Evolutionary conservation across 371 early-diverging fungal species (phyloP).

Genomic region (Rhizopus arrhizus): DNA sequence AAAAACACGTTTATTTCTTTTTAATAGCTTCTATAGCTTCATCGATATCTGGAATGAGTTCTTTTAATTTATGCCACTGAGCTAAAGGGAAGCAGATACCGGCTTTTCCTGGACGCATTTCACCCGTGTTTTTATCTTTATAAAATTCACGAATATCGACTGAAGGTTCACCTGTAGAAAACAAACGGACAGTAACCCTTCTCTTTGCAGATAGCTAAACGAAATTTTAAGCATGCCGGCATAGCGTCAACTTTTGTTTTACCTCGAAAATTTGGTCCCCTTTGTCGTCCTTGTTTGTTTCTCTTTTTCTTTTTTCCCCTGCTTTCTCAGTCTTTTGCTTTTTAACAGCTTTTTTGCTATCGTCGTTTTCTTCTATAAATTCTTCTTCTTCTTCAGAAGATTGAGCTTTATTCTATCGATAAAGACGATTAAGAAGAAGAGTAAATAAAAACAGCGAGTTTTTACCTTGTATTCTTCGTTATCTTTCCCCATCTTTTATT

Average conservation of each 20-base stretch:
- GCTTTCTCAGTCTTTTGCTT: constrained; percentile 2
- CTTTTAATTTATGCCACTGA: constrained; percentile 31
- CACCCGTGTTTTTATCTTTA: constrained; percentile 14
- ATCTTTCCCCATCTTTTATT: not conserved
- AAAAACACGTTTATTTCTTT: not conserved
- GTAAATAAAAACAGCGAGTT: not conserved
- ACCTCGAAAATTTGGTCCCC: constrained; percentile 1
- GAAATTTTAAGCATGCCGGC: not conserved
- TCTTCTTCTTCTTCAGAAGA: not conserved
- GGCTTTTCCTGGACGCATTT: constrained; percentile 29
- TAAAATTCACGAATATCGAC: constrained; percentile 37
- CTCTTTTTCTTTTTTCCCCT: constrained; percentile 9
- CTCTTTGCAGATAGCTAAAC: constrained; percentile 28
- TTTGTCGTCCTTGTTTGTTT: constrained; percentile 2
- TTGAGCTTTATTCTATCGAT: not conserved
- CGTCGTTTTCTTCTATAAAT: not conserved
- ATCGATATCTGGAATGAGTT: constrained; percentile 27
- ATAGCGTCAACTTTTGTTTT: constrained; percentile 2
- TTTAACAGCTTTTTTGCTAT: not conserved
- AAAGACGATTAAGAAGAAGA: not conserved
- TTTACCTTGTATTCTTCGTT: constrained; percentile 5
- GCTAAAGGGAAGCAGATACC: constrained; percentile 31
- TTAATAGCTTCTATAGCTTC: constrained; percentile 15
- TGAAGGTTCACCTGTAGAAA: constrained; percentile 19
- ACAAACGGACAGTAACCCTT: constrained; percentile 27